Evolutionary conservation across 768 basidiomycete genomes (phyloP).

Genomic region (Pleurotus ostreatus): DNA sequence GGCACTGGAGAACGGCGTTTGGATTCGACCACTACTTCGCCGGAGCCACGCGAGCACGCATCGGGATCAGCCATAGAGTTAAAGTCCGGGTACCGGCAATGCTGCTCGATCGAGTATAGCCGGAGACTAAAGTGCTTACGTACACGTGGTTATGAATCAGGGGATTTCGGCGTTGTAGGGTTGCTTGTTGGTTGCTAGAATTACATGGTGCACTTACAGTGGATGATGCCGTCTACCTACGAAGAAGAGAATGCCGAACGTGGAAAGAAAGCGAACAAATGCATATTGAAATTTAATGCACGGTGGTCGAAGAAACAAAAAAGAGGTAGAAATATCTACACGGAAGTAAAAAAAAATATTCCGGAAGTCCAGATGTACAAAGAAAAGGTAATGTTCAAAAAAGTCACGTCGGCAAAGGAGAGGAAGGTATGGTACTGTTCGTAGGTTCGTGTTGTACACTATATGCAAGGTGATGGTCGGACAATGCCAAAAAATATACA

Average conservation of each 20-base stretch:
- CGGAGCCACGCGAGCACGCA: no score
- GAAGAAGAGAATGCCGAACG: background rate
- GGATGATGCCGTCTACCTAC: background rate
- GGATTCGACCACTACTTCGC: no score
- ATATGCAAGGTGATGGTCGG: background rate
- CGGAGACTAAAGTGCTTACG: constrained; percentile 1
- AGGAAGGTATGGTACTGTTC: background rate
- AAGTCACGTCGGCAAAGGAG: background rate
- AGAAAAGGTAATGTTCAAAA: background rate
- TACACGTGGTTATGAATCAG: constrained; percentile 2
- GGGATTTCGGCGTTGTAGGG: no score
- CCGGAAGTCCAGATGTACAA: constrained; percentile 1
- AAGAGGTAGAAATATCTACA: background rate
- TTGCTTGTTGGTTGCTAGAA: background rate
- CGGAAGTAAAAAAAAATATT: background rate
- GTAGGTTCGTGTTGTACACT: constrained; percentile 1
- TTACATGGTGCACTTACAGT: constrained; percentile 1
- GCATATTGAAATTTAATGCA: background rate
- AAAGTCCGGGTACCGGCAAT: background rate
- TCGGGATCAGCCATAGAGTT: no score
- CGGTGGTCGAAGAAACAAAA: background rate
- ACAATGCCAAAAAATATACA: background rate
- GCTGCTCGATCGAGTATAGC: background rate
- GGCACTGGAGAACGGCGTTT: background rate
- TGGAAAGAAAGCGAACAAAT: background rate